Evolutionary conservation across 805 yeast species (phyloP), one percentile per base, ranked within the genome.

Genomic region (Candida ortonii): DNA sequence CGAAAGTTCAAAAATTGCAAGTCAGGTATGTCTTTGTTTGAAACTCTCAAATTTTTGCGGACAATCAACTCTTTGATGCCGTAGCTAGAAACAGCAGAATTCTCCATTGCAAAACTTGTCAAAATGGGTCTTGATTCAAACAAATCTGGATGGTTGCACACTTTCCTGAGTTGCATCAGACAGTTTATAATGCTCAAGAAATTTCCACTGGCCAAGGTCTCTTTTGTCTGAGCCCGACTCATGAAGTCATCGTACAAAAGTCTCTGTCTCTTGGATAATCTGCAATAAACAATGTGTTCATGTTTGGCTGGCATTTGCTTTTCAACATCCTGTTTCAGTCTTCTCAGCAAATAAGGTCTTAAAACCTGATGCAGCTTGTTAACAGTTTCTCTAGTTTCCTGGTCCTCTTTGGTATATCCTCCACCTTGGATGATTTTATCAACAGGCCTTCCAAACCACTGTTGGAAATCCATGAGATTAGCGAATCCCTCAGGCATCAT

Each of bases 271-370:
- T 93, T 88, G 2, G 97, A 88, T 28, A 93, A 64, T 17, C 95
- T 75, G 64, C 98, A 94, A 55, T 84, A 86, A 5, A 93, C 80
- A 39, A 93, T 80, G 58, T 93, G 99, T 57, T 93, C 99, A 58
- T 88, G 85, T 54, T 93, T 93, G 0, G 84, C 96, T 1, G 99
- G 99, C 98, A 93, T 93, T 61, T 93, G 98, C 53, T 90, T 88
- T 52, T 93, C 99, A 10, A 93, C 99, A 61, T 93, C 99, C 14
- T 85, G 87, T 57, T 93, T 93, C 53, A 93, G 71, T 46, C 99
- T 78, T 57, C 99, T 78, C 40, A 93, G 65, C 24, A 93, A 65
- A 52, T 90, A 93, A 0, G 99, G 99, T 44, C 98, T 75, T 47
- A 93, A 65, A 14, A 93, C 95, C 57, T 87, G 95, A 61, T 93